Conservation (phyloP, 2,329 filamentous ascomycete species). For the Diaporthe longicolla region DNA sequence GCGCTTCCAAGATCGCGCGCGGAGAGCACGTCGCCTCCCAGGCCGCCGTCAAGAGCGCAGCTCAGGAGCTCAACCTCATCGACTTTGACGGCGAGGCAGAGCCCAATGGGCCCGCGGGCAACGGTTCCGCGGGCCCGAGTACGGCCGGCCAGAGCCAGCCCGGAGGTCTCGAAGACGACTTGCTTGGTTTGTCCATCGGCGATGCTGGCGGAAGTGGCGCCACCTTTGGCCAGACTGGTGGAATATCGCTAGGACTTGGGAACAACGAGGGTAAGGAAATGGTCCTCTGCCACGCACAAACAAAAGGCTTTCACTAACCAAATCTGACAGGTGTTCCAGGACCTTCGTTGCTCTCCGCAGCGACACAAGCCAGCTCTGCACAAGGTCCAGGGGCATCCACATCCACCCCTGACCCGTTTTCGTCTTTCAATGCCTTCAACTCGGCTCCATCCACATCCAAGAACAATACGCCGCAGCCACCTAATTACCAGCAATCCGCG, state of each 20-base stretch:
- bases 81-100: conserved; percentile 83
- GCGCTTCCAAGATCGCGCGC: conserved; percentile 84
- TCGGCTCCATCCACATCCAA: conserved; percentile 65
- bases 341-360: conserved; percentile 74
- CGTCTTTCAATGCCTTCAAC: conserved; percentile 68
- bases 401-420: conserved; percentile 62
- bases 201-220: conserved; percentile 59
- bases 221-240: conserved; percentile 80
- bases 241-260: conserved; percentile 86
- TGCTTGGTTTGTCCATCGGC: conserved; percentile 88
- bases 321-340: conserved; percentile 70
- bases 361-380: conserved; percentile 73
- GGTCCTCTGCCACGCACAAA: too few relatives aligned
- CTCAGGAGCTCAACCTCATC: conserved; percentile 89
- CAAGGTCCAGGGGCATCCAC: conserved; percentile 56
- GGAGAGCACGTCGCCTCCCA: conserved; percentile 67
- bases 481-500: conserved; percentile 61
- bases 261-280: conserved; percentile 73
- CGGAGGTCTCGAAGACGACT: conserved; percentile 86
- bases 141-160: conserved; percentile 59
- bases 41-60: conserved; percentile 71
- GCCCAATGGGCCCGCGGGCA: conserved; percentile 59
- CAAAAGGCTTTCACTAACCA: conserved; percentile 46
- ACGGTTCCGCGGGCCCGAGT: conserved; percentile 44
- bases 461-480: conserved; percentile 67